phyloP scores from a whole-genome alignment of 2,329 filamentous ascomycete species.

The Cadophora malorum region DNA sequence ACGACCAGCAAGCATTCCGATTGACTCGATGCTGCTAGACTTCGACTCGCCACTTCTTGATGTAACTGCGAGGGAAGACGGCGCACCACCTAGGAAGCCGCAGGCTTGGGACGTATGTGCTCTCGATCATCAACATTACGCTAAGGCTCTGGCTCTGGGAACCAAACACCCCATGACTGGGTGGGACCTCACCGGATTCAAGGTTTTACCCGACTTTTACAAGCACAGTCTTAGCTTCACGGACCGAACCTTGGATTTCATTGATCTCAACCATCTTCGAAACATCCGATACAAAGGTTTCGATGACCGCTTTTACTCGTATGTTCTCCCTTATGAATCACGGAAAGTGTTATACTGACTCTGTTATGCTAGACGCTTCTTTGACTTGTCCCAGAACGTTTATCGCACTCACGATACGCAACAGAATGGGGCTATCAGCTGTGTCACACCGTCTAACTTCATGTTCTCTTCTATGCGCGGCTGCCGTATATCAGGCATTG shows the following conservation, averaged over 20 bases:
- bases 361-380: conserved; percentile 51
- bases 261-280: conserved; percentile 67
- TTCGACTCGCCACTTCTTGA: conserved; percentile 58
- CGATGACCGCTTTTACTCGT: conserved; percentile 65
- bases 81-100: conserved; percentile 28
- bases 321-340: conserved; percentile 35
- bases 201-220: conserved; percentile 60
- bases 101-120: conserved; percentile 61
- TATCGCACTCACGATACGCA: conserved; percentile 60
- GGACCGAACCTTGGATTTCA: conserved; percentile 67
- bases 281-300: conserved; percentile 52
- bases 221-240: conserved; percentile 57
- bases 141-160: conserved; percentile 58
- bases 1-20: conserved; percentile 65
- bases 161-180: conserved; percentile 62
- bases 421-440: conserved; percentile 65
- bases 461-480: conserved; percentile 66
- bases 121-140: conserved; percentile 63
- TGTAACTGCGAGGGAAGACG: conserved; percentile 43
- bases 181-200: conserved; percentile 61
- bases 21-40: conserved; percentile 63
- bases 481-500: conserved; percentile 65
- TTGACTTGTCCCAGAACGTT: conserved; percentile 77
- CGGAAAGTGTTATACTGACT: conserved; percentile 26
- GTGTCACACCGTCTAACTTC: conserved; percentile 70